Conservation (phyloP, 2,329 filamentous ascomycete genomes). For the Rutstroemia sp. region DNA sequence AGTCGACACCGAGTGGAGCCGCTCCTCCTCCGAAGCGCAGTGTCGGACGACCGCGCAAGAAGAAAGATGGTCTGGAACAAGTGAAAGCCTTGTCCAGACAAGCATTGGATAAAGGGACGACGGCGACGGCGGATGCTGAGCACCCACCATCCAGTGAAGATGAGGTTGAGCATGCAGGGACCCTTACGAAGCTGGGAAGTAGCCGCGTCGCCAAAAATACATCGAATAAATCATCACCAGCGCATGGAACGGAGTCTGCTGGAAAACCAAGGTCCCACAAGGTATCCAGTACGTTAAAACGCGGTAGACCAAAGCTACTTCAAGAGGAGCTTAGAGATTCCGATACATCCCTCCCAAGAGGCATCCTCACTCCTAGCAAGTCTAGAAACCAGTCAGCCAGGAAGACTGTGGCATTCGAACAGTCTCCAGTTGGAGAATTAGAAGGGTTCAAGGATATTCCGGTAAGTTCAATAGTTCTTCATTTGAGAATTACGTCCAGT, state of each 20-base stretch:
- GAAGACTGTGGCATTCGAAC: constrained; percentile 51
- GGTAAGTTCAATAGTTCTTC: neutral
- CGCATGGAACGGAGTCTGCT: neutral
- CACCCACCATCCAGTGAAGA: neutral
- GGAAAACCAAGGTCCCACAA: constrained; percentile 12
- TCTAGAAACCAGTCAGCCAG: constrained; percentile 31
- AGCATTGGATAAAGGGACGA: neutral
- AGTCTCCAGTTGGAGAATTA: constrained; percentile 34
- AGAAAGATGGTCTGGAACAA: constrained; percentile 5
- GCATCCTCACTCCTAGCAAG: constrained; percentile 50
- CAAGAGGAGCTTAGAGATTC: neutral
- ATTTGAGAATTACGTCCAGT: too few relatives aligned
- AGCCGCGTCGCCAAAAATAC: neutral
- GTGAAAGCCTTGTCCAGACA: constrained; percentile 10
- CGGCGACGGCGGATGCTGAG: neutral
- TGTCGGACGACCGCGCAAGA: constrained; percentile 5
- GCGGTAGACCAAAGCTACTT: constrained; percentile 13
- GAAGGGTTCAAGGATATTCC: constrained; percentile 46
- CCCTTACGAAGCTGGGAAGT: neutral
- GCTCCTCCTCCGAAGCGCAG: neutral
- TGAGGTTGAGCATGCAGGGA: neutral
- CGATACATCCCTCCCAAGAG: constrained; percentile 33
- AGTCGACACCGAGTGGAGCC: neutral
- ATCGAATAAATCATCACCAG: neutral
- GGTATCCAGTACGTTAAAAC: constrained; percentile 5